Evolutionary conservation across 768 basidiomycete genomes (phyloP).

Genomic region (Lactarius sanguifluus): DNA sequence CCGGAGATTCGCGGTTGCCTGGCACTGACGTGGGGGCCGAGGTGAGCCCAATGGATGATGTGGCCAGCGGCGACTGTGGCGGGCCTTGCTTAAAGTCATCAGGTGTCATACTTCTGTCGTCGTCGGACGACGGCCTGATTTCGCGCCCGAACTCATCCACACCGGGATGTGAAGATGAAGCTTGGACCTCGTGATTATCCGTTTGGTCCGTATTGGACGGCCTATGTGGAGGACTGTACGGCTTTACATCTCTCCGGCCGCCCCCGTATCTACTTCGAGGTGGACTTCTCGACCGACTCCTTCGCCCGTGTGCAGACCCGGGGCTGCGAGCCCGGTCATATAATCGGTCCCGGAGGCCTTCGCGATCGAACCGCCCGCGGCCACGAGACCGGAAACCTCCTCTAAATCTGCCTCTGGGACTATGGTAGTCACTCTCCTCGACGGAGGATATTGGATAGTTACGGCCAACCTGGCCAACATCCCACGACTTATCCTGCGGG

Average conservation of each 20-base stretch:
- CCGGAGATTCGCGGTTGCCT: slow-evolving; percentile 10
- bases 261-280: slow-evolving; percentile 50
- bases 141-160: slow-evolving; percentile 90
- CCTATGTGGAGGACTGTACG: slow-evolving; percentile 57
- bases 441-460: slow-evolving; percentile 48
- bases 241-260: slow-evolving; percentile 47
- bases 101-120: slow-evolving; percentile 17
- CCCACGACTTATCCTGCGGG: slow-evolving; percentile 47
- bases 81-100: slow-evolving; percentile 22
- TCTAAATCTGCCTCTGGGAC: slow-evolving; percentile 53
- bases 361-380: slow-evolving; percentile 51
- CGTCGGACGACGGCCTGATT: slow-evolving; percentile 57
- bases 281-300: slow-evolving; percentile 76
- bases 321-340: slow-evolving; percentile 43
- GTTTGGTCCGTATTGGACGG: slow-evolving; percentile 26
- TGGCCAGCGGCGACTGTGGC: slow-evolving; percentile 24
- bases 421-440: slow-evolving; percentile 55
- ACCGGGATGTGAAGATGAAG: slow-evolving; percentile 36
- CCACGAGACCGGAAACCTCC: slow-evolving; percentile 61
- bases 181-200: slow-evolving; percentile 29
- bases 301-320: slow-evolving; percentile 43
- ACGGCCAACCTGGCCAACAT: slow-evolving; percentile 59
- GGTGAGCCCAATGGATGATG: slow-evolving; percentile 26
- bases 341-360: slow-evolving; percentile 46
- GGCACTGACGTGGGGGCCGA: slow-evolving; percentile 1